These are phyloP conservation scores for Thymus mandschuricus DNA, from an alignment of 257 asterid species.

Conservation along the genomic window DNA sequence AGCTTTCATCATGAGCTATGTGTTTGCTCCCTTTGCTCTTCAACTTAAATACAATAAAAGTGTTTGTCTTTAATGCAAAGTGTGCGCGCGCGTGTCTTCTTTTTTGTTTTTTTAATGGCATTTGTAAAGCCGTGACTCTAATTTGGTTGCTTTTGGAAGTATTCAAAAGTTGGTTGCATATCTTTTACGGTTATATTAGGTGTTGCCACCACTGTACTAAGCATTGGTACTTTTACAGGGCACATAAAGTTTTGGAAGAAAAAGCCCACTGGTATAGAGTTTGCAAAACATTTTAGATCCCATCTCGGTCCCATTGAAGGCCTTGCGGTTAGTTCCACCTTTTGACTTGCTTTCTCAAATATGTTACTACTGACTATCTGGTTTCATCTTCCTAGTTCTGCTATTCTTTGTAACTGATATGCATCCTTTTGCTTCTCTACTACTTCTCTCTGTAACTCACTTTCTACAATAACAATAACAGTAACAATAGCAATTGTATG, in stretches of 20 bases:
- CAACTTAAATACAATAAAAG: not conserved
- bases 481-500: constrained; percentile 4
- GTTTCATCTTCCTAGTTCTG: constrained; percentile 1
- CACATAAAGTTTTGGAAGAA: constrained; percentile 99
- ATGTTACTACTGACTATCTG: not conserved
- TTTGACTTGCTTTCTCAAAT: constrained; percentile 10
- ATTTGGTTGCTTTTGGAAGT: constrained; percentile 7
- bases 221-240: constrained; percentile 51
- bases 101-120: not conserved
- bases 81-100: not conserved
- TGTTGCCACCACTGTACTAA: constrained; percentile 10
- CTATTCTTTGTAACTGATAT: not conserved
- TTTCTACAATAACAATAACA: constrained; percentile 8
- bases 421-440: not conserved
- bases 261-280: constrained; percentile 79
- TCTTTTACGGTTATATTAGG: not conserved
- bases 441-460: not conserved
- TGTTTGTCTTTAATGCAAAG: not conserved
- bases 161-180: constrained; percentile 4
- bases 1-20: constrained; percentile 3
- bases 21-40: constrained; percentile 13
- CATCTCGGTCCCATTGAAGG: constrained; percentile 99
- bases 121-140: constrained; percentile 10
- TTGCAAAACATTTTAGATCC: constrained; percentile 96
- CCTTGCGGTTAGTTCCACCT: constrained; percentile 70